phyloP scores from a whole-genome alignment of 345 rosid genomes.

The Punica granatum region DNA sequence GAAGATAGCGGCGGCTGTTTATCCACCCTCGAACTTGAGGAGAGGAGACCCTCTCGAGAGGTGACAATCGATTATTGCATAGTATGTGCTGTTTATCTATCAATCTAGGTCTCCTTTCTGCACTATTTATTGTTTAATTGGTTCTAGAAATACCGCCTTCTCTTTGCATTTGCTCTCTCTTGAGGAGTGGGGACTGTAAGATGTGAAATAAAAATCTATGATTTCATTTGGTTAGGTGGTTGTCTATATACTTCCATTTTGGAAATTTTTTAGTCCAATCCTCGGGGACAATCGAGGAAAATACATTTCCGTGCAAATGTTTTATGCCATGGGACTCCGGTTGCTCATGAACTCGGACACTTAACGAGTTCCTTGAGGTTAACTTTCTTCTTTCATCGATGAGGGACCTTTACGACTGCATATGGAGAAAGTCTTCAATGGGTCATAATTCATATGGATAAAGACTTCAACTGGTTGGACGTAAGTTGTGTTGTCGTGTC shows the following conservation, averaged over 20 bases:
- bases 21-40: slow-evolving; percentile 32
- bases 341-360: too few relatives aligned
- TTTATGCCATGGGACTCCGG: too few relatives aligned
- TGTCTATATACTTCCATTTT: not conserved
- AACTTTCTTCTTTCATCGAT: too few relatives aligned
- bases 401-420: too few relatives aligned
- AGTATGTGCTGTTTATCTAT: not conserved
- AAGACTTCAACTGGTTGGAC: too few relatives aligned
- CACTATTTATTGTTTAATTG: slow-evolving; percentile 8
- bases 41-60: slow-evolving; percentile 54
- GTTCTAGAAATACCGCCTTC: slow-evolving; percentile 2
- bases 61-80: slow-evolving; percentile 9
- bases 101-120: not conserved
- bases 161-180: slow-evolving; percentile 4
- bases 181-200: not conserved
- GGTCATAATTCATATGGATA: too few relatives aligned
- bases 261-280: too few relatives aligned
- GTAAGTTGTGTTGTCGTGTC: not conserved
- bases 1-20: slow-evolving; percentile 71
- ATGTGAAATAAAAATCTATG: slow-evolving; percentile 6
- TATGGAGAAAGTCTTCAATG: too few relatives aligned
- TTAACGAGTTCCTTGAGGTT: too few relatives aligned
- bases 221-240: not conserved
- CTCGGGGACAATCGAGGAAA: too few relatives aligned
- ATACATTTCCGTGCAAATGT: too few relatives aligned